These are phyloP conservation scores for Chloris gayana DNA, from an alignment of 176 grass and related monocot species.

Conservation along the genomic window DNA sequence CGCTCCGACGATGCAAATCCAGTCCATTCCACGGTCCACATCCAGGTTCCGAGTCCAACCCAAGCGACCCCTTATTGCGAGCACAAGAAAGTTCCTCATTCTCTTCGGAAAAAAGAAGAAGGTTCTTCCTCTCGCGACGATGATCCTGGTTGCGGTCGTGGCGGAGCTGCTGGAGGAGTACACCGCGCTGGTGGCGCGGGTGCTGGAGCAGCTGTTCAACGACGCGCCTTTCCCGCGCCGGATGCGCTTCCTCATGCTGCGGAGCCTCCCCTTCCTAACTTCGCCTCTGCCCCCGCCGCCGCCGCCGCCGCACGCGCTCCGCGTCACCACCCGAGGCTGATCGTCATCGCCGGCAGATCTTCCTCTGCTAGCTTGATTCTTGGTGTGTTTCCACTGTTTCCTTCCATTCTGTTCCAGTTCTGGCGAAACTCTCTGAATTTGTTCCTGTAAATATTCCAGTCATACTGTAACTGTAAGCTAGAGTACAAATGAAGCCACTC, in stretches of 20 bases:
- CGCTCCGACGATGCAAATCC: background rate
- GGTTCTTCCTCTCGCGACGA: slow-evolving; percentile 49
- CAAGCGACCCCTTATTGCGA: background rate
- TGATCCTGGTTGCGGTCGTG: slow-evolving; percentile 79
- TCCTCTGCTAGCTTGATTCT: background rate
- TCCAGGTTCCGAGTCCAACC: background rate
- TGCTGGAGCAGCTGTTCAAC: slow-evolving; percentile 75
- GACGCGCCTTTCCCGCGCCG: slow-evolving; percentile 73
- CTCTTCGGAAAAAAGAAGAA: too few relatives aligned
- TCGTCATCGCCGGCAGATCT: too few relatives aligned
- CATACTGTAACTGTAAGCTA: background rate
- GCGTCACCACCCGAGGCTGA: slow-evolving; percentile 48
- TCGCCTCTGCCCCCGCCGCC: slow-evolving; percentile 47
- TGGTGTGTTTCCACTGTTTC: background rate
- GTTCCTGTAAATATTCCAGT: slow-evolving; percentile 38
- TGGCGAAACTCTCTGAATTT: background rate
- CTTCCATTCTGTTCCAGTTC: background rate
- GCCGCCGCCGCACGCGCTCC: slow-evolving; percentile 66
- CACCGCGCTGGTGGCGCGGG: slow-evolving; percentile 72
- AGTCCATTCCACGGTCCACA: background rate
- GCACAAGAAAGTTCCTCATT: background rate
- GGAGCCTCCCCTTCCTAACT: slow-evolving; percentile 72
- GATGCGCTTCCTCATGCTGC: slow-evolving; percentile 92
- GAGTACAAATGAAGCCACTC: background rate
- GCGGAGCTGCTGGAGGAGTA: slow-evolving; percentile 95